phyloP scores from a whole-genome alignment of 73 alveolate genomes.

The Loxodes magnus region DNA sequence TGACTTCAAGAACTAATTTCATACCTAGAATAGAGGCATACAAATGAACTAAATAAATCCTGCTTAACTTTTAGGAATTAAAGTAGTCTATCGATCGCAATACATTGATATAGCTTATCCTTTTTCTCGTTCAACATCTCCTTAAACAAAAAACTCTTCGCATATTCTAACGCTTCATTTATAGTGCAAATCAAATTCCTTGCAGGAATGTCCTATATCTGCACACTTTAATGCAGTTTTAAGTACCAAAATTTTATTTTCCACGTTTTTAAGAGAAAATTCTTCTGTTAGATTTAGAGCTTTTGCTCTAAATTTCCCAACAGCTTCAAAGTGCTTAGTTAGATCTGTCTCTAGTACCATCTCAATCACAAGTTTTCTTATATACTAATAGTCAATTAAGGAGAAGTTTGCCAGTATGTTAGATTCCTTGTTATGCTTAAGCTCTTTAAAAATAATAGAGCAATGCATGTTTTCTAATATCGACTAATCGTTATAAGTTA shows the following conservation, averaged over 20 bases:
- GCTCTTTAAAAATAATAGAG: neutral
- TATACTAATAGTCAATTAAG: neutral
- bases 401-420: neutral
- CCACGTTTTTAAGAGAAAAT: neutral
- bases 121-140: conserved; percentile 7
- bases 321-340: conserved; percentile 1
- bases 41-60: neutral
- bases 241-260: neutral
- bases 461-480: conserved; percentile 8
- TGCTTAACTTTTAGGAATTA: neutral
- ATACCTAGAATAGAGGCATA: neutral
- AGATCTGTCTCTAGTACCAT: conserved; percentile 5
- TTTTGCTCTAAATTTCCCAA: neutral
- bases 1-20: neutral
- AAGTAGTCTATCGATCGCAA: conserved; percentile 1
- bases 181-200: neutral
- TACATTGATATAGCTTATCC: conserved; percentile 7
- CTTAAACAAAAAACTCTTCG: conserved; percentile 1
- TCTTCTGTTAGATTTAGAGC: too few species aligned
- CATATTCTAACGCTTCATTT: neutral
- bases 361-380: conserved; percentile 1
- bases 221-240: conserved; percentile 3
- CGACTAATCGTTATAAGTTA: neutral
- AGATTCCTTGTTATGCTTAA: neutral
- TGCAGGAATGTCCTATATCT: conserved; percentile 3